Evolutionary conservation across 768 basidiomycete genomes (phyloP).

Genomic region (Xanthoconium purpureum): DNA sequence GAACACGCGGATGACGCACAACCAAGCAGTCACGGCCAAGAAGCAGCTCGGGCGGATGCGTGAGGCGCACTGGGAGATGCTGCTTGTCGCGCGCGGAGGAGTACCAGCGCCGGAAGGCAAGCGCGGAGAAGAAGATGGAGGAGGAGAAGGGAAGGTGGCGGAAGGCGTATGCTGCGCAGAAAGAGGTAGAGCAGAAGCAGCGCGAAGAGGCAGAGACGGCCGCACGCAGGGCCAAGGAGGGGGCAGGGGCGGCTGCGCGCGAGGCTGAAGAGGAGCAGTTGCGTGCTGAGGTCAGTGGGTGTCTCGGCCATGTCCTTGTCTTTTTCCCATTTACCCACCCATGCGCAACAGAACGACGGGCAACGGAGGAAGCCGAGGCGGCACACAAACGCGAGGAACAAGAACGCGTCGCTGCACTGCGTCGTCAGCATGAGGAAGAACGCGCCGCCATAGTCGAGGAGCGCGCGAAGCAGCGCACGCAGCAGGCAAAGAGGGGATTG

Average conservation of each 20-base stretch:
- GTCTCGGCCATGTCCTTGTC: not conserved
- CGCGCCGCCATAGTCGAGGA: slow-evolving; percentile 47
- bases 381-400: slow-evolving; percentile 61
- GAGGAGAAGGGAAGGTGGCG: slow-evolving; percentile 70
- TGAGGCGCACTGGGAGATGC: slow-evolving; percentile 50
- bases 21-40: slow-evolving; percentile 73
- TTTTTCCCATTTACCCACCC: not conserved
- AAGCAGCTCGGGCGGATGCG: slow-evolving; percentile 67
- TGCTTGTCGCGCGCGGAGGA: slow-evolving; percentile 61
- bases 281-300: slow-evolving; percentile 51
- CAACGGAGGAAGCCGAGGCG: slow-evolving; percentile 54
- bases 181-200: slow-evolving; percentile 40
- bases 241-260: slow-evolving; percentile 11
- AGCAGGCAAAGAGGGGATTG: no score
- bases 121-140: slow-evolving; percentile 65
- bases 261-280: slow-evolving; percentile 41
- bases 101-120: slow-evolving; percentile 51
- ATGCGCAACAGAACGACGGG: slow-evolving; percentile 42
- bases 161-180: slow-evolving; percentile 58
- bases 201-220: slow-evolving; percentile 30
- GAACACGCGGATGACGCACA: slow-evolving; percentile 52
- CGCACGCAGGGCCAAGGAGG: no score
- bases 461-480: slow-evolving; percentile 56
- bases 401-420: slow-evolving; percentile 48
- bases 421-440: slow-evolving; percentile 51